These are phyloP conservation scores for Westerdykella sp. DNA, from an alignment of 2,329 filamentous ascomycete species.

Conservation along the genomic window DNA sequence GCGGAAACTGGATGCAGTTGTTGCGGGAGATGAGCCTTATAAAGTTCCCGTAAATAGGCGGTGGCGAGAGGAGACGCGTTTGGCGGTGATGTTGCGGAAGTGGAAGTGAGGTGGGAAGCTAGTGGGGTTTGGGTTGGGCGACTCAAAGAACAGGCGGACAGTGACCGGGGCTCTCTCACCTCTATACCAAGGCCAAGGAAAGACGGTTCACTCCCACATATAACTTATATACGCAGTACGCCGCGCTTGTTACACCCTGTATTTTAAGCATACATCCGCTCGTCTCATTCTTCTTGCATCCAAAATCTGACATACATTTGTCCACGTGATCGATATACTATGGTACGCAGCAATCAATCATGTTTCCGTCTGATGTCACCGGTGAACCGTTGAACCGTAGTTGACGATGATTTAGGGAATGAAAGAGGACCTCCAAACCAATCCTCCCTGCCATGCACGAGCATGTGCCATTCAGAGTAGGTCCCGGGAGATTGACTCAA, in stretches of 20 bases:
- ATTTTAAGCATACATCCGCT: background rate
- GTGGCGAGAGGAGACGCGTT: slow-evolving; percentile 17
- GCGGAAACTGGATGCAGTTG: too few species aligned
- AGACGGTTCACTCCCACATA: background rate
- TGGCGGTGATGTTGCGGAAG: slow-evolving; percentile 5
- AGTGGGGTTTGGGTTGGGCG: slow-evolving; percentile 22
- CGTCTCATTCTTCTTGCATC: background rate
- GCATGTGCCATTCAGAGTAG: slow-evolving; percentile 88
- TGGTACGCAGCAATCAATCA: slow-evolving; percentile 15
- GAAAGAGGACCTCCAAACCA: slow-evolving; percentile 64
- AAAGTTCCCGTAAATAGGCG: slow-evolving; percentile 4
- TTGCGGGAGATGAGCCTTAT: too few species aligned
- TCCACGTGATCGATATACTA: slow-evolving; percentile 13
- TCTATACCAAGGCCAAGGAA: background rate
- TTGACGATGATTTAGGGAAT: slow-evolving; percentile 38
- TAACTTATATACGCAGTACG: background rate
- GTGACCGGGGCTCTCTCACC: background rate
- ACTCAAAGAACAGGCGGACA: slow-evolving; percentile 4
- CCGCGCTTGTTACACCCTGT: background rate
- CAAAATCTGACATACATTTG: slow-evolving; percentile 1
- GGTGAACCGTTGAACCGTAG: background rate
- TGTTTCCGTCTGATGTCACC: slow-evolving; percentile 20
- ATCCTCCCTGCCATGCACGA: slow-evolving; percentile 78
- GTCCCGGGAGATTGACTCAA: background rate
- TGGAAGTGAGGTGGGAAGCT: slow-evolving; percentile 23